Conservation (phyloP, 2,329 filamentous ascomycete genomes). For the Cladosporium oxysporum region DNA sequence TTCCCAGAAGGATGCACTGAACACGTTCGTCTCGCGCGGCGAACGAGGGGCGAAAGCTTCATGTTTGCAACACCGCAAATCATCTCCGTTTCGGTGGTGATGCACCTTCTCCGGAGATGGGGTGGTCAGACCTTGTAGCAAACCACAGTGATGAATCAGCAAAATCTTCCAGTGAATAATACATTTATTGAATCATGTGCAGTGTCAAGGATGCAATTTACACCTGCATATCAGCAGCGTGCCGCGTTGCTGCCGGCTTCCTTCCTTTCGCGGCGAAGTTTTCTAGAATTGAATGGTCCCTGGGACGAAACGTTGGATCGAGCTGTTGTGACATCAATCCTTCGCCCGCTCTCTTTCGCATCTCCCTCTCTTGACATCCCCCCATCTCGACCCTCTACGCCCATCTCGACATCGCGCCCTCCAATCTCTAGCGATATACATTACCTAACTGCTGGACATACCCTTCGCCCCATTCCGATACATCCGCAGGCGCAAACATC, state of each 20-base stretch:
- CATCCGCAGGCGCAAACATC: slow-evolving; percentile 27
- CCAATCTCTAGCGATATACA: background rate
- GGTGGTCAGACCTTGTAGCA: background rate
- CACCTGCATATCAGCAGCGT: background rate
- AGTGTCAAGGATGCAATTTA: background rate
- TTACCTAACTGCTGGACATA: background rate
- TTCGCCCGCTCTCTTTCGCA: background rate
- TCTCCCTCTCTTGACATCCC: background rate
- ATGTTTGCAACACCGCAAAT: background rate
- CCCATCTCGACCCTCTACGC: background rate
- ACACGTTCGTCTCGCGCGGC: background rate
- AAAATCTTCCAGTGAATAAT: background rate
- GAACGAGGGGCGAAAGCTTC: background rate
- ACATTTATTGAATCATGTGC: background rate
- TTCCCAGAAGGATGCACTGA: background rate
- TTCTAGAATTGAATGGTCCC: slow-evolving; percentile 8
- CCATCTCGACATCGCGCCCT: background rate
- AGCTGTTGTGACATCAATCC: slow-evolving; percentile 2
- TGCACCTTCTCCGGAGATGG: background rate
- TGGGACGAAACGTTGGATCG: background rate
- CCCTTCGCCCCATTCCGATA: background rate
- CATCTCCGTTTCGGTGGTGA: background rate
- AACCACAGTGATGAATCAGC: background rate
- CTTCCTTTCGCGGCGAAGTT: background rate
- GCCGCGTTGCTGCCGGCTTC: background rate